Evolutionary conservation across 495 filamentous ascomycete species (phyloP), one percentile per base, ranked within the genome.

Genomic region (Penicillium bovifimosum): DNA sequence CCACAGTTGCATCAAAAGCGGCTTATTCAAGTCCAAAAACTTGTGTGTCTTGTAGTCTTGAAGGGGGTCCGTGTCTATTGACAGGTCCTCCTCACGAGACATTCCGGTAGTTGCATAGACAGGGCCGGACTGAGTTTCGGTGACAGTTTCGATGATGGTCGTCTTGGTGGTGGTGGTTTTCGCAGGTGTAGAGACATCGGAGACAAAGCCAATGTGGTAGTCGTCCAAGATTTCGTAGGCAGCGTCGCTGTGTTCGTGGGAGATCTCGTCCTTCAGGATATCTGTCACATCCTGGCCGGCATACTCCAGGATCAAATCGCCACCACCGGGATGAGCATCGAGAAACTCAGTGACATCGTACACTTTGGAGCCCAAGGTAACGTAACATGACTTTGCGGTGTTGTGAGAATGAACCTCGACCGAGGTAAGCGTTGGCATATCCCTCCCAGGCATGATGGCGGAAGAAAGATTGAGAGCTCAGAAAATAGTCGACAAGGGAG

Each of bases 321-420:
- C 81, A 49, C 95, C 95, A 54, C 92, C 95, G 31, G 95, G 95
- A 67, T 99, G 95, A 53, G 87, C 82, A 41, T 86, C 78, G 47
- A 96, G 65, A 62, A 99, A 99, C 24, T 83, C 76, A 20, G 95
- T 96, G 53, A 99, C 80, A 78, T 99, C 90, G 80, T 90, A 97
- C 59, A 97, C 93, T 57, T 91, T 92, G 24, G 77, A 79, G 31
- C 90, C 93, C 38, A 96, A 68, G 0, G 88, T 91, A 56, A 99
- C 90, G 76, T 90, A 99, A 78, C 95, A 97, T 18, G 88, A 95
- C 66, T 91, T 84, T 34, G 66, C 69, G 41, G 79, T 85, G 62
- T 90, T 95, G 67, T 92, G 90, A 56, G 83, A 76, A 63, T 82
- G 81, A 57, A 99, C 83, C 65, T 97, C 88, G 52, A 83, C 79